Percentiles rank a stretch among this genome's conserved stretches.
Evolutionary conservation across 352 stramenopile species (phyloP).

Genomic region (Globisporangium solare): DNA sequence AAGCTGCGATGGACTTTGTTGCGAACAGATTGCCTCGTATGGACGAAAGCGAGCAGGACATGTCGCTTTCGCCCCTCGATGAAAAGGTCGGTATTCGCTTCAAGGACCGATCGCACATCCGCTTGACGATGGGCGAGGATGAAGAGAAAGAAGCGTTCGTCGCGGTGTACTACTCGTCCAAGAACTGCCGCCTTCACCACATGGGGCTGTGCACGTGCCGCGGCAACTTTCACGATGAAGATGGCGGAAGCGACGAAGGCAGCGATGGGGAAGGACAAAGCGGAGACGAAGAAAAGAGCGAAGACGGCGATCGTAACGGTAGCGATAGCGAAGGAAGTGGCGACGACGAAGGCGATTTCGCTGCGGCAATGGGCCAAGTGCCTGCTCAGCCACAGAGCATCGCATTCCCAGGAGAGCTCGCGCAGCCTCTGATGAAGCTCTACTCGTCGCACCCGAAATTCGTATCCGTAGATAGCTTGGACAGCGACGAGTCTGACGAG

Average conservation of each 20-base stretch:
- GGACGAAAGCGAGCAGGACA: conserved; percentile 10
- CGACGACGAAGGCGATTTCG: conserved; percentile 28
- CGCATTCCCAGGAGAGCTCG: conserved; percentile 57
- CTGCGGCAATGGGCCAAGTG: conserved; percentile 28
- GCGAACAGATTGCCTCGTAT: conserved; percentile 65
- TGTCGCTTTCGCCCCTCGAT: conserved; percentile 29
- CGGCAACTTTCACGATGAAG: conserved; percentile 19
- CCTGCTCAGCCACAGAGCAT: conserved; percentile 47
- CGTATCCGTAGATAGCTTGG: conserved; percentile 35
- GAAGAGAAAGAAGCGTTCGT: conserved; percentile 56
- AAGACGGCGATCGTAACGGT: conserved; percentile 19
- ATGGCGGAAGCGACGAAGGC: conserved; percentile 21
- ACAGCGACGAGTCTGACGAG: conserved; percentile 36
- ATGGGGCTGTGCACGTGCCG: conserved; percentile 77
- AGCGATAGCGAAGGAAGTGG: conserved; percentile 24
- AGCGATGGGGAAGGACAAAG: conserved; percentile 18
- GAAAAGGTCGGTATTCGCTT: conserved; percentile 46
- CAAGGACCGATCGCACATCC: conserved; percentile 62
- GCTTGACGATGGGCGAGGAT: conserved; percentile 60
- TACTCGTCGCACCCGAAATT: conserved; percentile 42
- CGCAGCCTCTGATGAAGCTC: conserved; percentile 62
- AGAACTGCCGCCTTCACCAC: conserved; percentile 79
- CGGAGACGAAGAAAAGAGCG: conserved; percentile 19
- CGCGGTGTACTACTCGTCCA: conserved; percentile 62
- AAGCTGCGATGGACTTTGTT: conserved; percentile 71